Conservation (phyloP, 2,329 filamentous ascomycete genomes). For the Lasiodiplodia theobromae region DNA sequence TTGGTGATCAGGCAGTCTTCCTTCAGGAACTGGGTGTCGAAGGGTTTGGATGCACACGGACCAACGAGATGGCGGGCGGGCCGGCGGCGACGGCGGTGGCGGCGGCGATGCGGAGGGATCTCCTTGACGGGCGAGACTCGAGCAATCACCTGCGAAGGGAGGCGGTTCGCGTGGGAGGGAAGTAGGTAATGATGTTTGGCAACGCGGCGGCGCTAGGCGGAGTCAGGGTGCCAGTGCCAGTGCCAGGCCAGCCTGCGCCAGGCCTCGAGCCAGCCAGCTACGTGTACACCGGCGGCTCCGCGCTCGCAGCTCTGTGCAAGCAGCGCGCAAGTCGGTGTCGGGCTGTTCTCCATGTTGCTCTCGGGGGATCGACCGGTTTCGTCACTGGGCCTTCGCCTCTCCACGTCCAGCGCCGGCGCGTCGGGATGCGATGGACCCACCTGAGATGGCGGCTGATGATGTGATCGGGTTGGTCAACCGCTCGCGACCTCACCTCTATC, state of each 20-base stretch:
- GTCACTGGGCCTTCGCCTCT: neutral
- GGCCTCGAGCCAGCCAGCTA: neutral
- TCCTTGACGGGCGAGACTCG: neutral
- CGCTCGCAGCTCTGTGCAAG: no score
- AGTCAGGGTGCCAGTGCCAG: neutral
- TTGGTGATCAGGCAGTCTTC: neutral
- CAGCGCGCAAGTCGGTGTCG: no score
- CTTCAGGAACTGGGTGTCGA: neutral
- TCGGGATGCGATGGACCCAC: neutral
- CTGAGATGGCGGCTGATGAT: conserved; percentile 10
- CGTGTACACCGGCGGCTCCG: neutral
- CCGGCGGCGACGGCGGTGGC: neutral
- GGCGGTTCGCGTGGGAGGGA: conserved; percentile 5
- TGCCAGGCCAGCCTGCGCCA: no score
- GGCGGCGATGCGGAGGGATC: neutral
- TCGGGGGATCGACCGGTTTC: conserved; percentile 15
- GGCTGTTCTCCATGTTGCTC: neutral
- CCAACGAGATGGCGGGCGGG: neutral
- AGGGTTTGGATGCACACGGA: neutral
- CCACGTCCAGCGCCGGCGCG: conserved; percentile 4
- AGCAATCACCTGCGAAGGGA: neutral
- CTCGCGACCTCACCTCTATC: neutral
- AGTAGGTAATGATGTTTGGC: conserved; percentile 21
- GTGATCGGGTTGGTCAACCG: conserved; percentile 5
- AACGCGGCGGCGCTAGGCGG: conserved; percentile 1